Evolutionary conservation across 2,329 filamentous ascomycete genomes (phyloP).

Genomic region (Phialophora expanda): DNA sequence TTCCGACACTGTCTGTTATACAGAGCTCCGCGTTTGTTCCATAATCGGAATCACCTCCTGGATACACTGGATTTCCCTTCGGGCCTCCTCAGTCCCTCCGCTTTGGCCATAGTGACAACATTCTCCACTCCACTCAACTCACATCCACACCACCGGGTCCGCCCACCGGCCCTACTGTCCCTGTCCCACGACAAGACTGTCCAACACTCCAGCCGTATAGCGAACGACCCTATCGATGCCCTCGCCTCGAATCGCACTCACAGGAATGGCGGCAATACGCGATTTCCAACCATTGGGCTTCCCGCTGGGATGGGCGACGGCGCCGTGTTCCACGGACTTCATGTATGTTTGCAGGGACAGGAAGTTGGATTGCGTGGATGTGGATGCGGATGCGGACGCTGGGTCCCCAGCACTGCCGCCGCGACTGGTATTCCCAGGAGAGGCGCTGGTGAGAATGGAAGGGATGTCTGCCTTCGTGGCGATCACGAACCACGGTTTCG

Average conservation of each 20-base stretch:
- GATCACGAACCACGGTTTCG: constrained; percentile 97
- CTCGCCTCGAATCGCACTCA: constrained; percentile 87
- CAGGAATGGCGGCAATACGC: constrained; percentile 70
- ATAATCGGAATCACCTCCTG: too few species aligned
- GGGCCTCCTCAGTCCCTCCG: too few species aligned
- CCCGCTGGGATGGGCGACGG: constrained; percentile 76
- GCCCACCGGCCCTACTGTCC: too few species aligned
- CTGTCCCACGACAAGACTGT: constrained; percentile 36
- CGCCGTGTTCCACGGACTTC: constrained; percentile 65
- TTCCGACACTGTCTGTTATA: too few species aligned
- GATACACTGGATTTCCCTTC: too few species aligned
- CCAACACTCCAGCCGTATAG: constrained; percentile 50
- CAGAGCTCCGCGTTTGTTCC: too few species aligned
- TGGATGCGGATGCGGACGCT: background rate
- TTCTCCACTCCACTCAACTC: too few species aligned
- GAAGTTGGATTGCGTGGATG: constrained; percentile 77
- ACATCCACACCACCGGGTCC: too few species aligned
- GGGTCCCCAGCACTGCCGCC: background rate
- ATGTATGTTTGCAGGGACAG: constrained; percentile 72
- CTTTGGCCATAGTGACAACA: too few species aligned
- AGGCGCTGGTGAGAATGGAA: background rate
- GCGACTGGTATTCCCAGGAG: background rate
- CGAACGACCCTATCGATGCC: constrained; percentile 67
- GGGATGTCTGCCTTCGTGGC: constrained; percentile 84
- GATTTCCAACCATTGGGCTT: constrained; percentile 65